phyloP scores from a whole-genome alignment of 768 basidiomycete species.

The Chlorophyllum brunneum region DNA sequence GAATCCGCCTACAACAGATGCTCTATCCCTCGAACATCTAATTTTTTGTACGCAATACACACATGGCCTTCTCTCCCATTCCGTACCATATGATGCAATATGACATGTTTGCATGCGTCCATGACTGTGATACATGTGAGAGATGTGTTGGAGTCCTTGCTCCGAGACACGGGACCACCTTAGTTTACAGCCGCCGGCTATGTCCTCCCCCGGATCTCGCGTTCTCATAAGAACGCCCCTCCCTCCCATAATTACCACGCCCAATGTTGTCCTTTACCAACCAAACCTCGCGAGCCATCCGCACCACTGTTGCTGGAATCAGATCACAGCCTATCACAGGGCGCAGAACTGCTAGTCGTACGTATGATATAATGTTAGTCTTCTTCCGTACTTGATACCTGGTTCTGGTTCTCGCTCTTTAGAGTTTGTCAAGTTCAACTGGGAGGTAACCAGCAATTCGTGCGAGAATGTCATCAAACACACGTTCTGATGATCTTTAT shows the following conservation, averaged over 20 bases:
- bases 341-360: slow-evolving; percentile 18
- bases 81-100: slow-evolving; percentile 42
- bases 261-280: slow-evolving; percentile 7
- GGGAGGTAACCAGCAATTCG: slow-evolving; percentile 33
- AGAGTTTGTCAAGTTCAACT: slow-evolving; percentile 40
- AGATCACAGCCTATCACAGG: not conserved
- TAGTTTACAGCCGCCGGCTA: slow-evolving; percentile 7
- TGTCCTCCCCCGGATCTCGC: slow-evolving; percentile 10
- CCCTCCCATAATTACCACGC: not conserved
- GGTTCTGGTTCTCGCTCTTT: not conserved
- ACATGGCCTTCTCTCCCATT: slow-evolving; percentile 29
- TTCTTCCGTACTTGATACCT: not conserved
- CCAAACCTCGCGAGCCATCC: slow-evolving; percentile 6
- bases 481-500: not conserved
- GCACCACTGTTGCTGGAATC: slow-evolving; percentile 7
- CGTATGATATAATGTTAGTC: not conserved
- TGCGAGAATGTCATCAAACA: not conserved
- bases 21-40: slow-evolving; percentile 86
- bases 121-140: slow-evolving; percentile 19
- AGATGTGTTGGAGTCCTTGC: not conserved
- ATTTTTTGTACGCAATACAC: slow-evolving; percentile 29
- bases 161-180: not conserved
- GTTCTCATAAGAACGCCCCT: not conserved
- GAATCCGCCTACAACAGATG: slow-evolving; percentile 53
- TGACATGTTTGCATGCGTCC: slow-evolving; percentile 39